Conservation (phyloP, 139 green algal species). For the Chlorokybus atmophyticus region DNA sequence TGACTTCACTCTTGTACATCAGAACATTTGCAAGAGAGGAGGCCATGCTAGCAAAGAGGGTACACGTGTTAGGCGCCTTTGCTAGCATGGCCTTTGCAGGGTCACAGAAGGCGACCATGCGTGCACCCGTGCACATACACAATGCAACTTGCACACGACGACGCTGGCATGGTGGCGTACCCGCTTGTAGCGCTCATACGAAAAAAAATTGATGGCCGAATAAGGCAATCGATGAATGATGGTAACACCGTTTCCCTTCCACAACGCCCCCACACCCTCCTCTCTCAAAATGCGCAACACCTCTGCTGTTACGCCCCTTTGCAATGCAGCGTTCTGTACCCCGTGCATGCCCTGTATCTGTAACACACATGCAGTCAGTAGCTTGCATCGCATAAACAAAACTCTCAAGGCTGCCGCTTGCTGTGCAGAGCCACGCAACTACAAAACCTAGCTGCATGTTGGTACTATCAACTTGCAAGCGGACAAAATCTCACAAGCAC, state of each 20-base stretch:
- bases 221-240: slow-evolving; percentile 93
- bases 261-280: slow-evolving; percentile 71
- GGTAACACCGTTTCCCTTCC: slow-evolving; percentile 83
- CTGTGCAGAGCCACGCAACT: too few species aligned
- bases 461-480: too few species aligned
- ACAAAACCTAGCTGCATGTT: too few species aligned
- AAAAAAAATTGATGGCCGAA: slow-evolving; percentile 84
- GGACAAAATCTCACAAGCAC: too few species aligned
- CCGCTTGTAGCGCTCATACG: slow-evolving; percentile 61
- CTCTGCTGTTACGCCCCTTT: slow-evolving; percentile 9
- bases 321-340: neutral
- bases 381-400: neutral
- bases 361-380: neutral
- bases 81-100: too few species aligned
- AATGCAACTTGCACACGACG: neutral
- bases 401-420: too few species aligned
- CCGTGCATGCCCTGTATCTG: neutral
- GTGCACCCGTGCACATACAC: too few species aligned
- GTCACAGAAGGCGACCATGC: too few species aligned
- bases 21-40: too few species aligned
- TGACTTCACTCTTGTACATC: too few species aligned
- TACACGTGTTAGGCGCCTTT: too few species aligned
- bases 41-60: too few species aligned
- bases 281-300: slow-evolving; percentile 36
- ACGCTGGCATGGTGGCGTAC: neutral